Percentiles rank a stretch among this genome's conserved stretches.
Evolutionary conservation across 1,284 basidiomycete genomes (phyloP).

Genomic region (Apiotrichum domesticum): DNA sequence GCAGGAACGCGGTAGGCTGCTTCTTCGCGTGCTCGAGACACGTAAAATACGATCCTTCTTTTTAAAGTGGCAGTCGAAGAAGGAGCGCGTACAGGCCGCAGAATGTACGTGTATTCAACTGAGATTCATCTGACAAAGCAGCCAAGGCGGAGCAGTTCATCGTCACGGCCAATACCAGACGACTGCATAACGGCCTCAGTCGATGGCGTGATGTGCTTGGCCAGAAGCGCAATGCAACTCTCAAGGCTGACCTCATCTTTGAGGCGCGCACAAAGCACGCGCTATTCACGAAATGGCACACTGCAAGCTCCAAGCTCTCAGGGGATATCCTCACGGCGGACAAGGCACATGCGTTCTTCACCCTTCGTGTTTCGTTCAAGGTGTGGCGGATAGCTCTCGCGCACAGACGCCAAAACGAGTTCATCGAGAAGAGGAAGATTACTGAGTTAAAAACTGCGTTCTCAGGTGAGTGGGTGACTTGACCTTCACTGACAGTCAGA

Average conservation of each 20-base stretch:
- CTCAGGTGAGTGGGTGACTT: neutral
- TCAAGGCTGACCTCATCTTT: constrained; percentile 26
- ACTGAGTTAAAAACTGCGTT: neutral
- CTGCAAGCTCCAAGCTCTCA: constrained; percentile 13
- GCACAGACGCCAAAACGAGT: constrained; percentile 15
- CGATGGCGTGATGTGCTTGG: constrained; percentile 28
- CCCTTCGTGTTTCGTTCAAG: constrained; percentile 22
- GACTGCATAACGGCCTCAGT: constrained; percentile 14
- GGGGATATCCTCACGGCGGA: constrained; percentile 25
- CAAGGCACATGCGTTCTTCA: constrained; percentile 38
- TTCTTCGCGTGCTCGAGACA: constrained; percentile 11
- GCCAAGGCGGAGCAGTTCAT: constrained; percentile 5
- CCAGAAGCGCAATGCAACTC: constrained; percentile 14
- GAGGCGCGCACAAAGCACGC: constrained; percentile 13
- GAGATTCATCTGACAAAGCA: neutral
- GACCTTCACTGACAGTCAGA: constrained; percentile 1
- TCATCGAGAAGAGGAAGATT: constrained; percentile 9
- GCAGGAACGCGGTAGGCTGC: constrained; percentile 10
- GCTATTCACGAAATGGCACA: constrained; percentile 23
- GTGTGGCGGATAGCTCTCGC: constrained; percentile 23
- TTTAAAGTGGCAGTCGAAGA: constrained; percentile 6
- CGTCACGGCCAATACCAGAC: neutral
- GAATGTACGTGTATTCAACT: constrained; percentile 1
- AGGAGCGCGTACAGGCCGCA: neutral
- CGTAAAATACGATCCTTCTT: neutral